These are phyloP conservation scores for Termitomyces sp. DNA, from an alignment of 768 basidiomycete genomes.

Conservation along the genomic window DNA sequence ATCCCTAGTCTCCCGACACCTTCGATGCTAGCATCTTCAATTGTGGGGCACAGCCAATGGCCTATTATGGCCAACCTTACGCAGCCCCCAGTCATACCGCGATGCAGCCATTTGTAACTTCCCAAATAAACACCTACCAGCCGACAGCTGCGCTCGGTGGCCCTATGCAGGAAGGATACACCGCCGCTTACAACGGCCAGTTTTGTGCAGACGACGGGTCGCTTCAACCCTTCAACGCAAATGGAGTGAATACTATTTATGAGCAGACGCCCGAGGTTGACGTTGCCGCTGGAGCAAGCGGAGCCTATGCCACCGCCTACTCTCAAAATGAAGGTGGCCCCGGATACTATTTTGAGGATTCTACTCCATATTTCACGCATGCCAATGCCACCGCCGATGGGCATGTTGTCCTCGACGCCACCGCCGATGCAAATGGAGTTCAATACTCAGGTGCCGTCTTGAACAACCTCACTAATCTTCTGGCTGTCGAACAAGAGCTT, in stretches of 20 bases:
- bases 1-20: neutral
- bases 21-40: neutral
- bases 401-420: neutral
- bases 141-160: neutral
- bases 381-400: neutral
- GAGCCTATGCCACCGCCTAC: neutral
- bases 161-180: neutral
- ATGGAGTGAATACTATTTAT: neutral
- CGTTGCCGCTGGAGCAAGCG: neutral
- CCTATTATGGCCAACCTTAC: neutral
- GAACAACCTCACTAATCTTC: neutral
- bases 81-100: neutral
- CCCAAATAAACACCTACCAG: neutral
- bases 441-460: neutral
- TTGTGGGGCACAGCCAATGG: neutral
- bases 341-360: neutral
- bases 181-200: neutral
- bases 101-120: neutral
- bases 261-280: neutral
- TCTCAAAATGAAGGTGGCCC: neutral
- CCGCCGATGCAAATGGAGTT: neutral
- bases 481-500: neutral
- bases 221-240: neutral
- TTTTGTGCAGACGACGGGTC: neutral
- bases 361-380: neutral